phyloP scores from a whole-genome alignment of 306 rosid genomes.

The Medicago ruthenica region DNA sequence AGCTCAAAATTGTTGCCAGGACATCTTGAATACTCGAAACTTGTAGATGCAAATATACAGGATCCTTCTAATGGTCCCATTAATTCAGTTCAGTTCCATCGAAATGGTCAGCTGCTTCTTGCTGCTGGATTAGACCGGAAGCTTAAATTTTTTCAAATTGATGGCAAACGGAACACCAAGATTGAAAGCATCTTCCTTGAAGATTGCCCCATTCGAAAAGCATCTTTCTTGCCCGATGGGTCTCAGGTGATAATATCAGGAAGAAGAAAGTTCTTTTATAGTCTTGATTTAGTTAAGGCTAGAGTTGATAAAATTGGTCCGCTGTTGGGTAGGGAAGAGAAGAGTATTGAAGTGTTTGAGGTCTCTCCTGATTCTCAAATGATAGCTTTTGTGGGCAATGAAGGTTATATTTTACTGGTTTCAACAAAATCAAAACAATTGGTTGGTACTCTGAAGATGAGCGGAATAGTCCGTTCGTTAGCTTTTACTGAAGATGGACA shows the following conservation, averaged over 20 bases:
- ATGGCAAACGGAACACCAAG: conserved; percentile 87
- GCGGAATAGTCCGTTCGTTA: conserved; percentile 79
- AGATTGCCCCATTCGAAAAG: conserved; percentile 79
- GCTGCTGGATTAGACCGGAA: conserved; percentile 80
- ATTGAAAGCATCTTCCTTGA: conserved; percentile 86
- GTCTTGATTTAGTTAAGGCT: conserved; percentile 83
- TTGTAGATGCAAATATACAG: conserved; percentile 76
- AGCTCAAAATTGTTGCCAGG: conserved; percentile 75
- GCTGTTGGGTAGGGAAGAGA: conserved; percentile 91
- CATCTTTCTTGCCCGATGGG: conserved; percentile 86
- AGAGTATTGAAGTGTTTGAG: conserved; percentile 89
- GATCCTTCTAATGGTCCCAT: conserved; percentile 75
- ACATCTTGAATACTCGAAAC: conserved; percentile 70
- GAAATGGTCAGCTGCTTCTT: conserved; percentile 82
- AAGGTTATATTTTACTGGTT: conserved; percentile 90
- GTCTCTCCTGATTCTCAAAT: conserved; percentile 83
- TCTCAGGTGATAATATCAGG: conserved; percentile 86
- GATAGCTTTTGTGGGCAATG: conserved; percentile 89
- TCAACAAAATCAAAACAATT: conserved; percentile 84
- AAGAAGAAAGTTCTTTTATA: conserved; percentile 80
- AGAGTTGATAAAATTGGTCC: conserved; percentile 83
- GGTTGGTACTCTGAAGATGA: conserved; percentile 89
- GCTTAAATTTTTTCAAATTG: conserved; percentile 84
- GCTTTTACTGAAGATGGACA: conserved; percentile 80
- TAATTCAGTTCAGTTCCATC: conserved; percentile 85